Evolutionary conservation across 2,329 filamentous ascomycete genomes (phyloP).

Genomic region (Waltergamsia citrina): DNA sequence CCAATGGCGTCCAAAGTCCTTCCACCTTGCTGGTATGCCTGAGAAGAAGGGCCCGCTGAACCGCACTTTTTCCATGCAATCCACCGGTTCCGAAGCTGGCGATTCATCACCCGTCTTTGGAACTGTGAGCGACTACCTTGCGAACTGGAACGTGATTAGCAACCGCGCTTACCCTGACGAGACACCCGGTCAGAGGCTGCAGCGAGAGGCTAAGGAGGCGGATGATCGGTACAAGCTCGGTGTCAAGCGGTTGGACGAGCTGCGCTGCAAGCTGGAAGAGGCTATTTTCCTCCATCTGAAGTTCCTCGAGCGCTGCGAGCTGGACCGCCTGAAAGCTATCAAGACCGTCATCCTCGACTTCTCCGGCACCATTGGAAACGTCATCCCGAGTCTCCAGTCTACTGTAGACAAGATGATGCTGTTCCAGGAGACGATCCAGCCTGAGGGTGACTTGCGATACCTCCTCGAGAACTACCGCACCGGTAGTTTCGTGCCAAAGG

Average conservation of each 20-base stretch:
- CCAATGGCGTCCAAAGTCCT: slow-evolving; percentile 90
- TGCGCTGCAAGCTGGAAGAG: slow-evolving; percentile 92
- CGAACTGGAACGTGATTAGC: slow-evolving; percentile 79
- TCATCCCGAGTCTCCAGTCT: slow-evolving; percentile 91
- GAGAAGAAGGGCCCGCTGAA: slow-evolving; percentile 72
- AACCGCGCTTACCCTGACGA: slow-evolving; percentile 90
- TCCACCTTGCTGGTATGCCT: slow-evolving; percentile 76
- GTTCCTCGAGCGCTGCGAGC: slow-evolving; percentile 94
- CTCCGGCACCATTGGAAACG: slow-evolving; percentile 93
- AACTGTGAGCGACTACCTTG: slow-evolving; percentile 78
- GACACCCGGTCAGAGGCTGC: slow-evolving; percentile 75
- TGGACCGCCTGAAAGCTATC: slow-evolving; percentile 93
- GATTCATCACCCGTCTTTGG: slow-evolving; percentile 80
- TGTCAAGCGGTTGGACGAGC: slow-evolving; percentile 77
- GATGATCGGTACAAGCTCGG: slow-evolving; percentile 89
- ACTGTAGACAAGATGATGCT: slow-evolving; percentile 98
- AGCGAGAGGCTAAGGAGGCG: slow-evolving; percentile 79
- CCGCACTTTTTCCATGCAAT: slow-evolving; percentile 65
- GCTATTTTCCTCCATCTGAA: slow-evolving; percentile 85
- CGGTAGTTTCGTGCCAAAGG: slow-evolving; percentile 81
- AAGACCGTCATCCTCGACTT: slow-evolving; percentile 98
- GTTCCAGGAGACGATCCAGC: slow-evolving; percentile 98
- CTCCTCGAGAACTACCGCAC: slow-evolving; percentile 95
- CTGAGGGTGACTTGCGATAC: slow-evolving; percentile 80
- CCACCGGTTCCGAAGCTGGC: slow-evolving; percentile 41